These are phyloP conservation scores for Acanthamoeba triangularis DNA, from an alignment of 208 protist species.

Conservation along the genomic window DNA sequence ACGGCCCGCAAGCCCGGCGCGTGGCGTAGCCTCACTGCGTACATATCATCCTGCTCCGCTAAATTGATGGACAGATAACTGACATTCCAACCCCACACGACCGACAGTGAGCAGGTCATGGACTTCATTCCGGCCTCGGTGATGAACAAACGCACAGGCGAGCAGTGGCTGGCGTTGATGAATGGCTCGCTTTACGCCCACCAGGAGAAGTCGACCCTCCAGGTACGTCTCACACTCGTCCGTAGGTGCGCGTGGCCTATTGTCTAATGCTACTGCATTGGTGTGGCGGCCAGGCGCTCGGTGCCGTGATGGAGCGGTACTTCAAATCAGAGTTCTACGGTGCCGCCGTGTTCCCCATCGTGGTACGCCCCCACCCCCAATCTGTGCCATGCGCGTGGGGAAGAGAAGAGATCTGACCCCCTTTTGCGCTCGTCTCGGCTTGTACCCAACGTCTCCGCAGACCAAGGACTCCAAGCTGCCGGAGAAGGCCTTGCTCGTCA, in stretches of 20 bases:
- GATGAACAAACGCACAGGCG: neutral
- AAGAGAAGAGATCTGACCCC: too few species aligned
- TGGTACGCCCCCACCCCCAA: neutral
- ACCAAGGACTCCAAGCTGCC: neutral
- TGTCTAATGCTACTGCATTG: neutral
- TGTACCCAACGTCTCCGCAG: neutral
- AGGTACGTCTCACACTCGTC: neutral
- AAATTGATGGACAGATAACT: neutral
- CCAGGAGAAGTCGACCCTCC: neutral
- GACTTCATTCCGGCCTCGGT: neutral
- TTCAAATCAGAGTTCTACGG: neutral
- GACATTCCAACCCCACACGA: neutral
- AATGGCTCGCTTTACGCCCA: neutral
- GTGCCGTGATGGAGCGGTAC: neutral
- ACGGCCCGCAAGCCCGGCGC: neutral
- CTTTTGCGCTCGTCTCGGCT: too few species aligned
- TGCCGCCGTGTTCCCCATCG: neutral
- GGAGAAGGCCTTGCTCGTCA: neutral
- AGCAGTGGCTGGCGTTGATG: neutral
- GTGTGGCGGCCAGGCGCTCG: neutral
- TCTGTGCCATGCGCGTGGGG: too few species aligned
- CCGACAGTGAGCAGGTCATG: neutral
- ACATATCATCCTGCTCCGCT: neutral
- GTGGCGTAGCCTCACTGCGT: neutral
- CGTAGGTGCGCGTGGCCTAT: neutral